These are phyloP conservation scores for Pythium aphanidermatum DNA, from an alignment of 352 stramenopile genomes.

Conservation along the genomic window DNA sequence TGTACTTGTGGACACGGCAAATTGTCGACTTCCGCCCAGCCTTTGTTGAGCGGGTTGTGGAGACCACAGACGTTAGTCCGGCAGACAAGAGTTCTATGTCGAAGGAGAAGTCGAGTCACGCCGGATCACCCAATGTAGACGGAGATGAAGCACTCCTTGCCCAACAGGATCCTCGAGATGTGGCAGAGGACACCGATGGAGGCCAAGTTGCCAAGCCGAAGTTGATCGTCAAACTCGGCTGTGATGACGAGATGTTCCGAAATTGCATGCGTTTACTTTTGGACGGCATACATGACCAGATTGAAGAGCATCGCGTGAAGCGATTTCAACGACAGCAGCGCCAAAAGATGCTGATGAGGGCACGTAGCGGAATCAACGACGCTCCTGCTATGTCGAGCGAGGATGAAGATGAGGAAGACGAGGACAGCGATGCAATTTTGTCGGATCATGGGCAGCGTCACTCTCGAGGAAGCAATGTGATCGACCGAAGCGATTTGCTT, in stretches of 20 bases:
- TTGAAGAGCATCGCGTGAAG: slow-evolving; percentile 65
- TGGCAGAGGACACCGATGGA: slow-evolving; percentile 4
- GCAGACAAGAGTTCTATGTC: background rate
- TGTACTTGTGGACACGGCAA: slow-evolving; percentile 85
- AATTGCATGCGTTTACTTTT: slow-evolving; percentile 63
- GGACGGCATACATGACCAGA: slow-evolving; percentile 78
- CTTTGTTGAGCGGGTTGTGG: slow-evolving; percentile 16
- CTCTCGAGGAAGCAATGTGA: too few species aligned
- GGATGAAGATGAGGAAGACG: slow-evolving; percentile 16
- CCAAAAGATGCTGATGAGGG: slow-evolving; percentile 24
- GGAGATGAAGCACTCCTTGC: slow-evolving; percentile 12
- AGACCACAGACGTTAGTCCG: slow-evolving; percentile 5
- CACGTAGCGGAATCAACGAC: slow-evolving; percentile 12
- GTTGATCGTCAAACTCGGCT: slow-evolving; percentile 28
- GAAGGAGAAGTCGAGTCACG: slow-evolving; percentile 12
- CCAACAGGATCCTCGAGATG: slow-evolving; percentile 20
- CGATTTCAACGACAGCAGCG: slow-evolving; percentile 32
- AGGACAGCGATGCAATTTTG: slow-evolving; percentile 1
- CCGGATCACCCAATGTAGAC: slow-evolving; percentile 3
- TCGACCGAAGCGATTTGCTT: background rate
- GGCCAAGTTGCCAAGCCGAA: slow-evolving; percentile 11
- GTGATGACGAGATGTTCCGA: slow-evolving; percentile 58
- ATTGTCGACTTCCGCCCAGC: slow-evolving; percentile 71
- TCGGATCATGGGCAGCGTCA: background rate
- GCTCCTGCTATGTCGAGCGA: slow-evolving; percentile 7